These are phyloP conservation scores for Aspergillus tamarii DNA, from an alignment of 2,329 filamentous ascomycete species.

Conservation along the genomic window DNA sequence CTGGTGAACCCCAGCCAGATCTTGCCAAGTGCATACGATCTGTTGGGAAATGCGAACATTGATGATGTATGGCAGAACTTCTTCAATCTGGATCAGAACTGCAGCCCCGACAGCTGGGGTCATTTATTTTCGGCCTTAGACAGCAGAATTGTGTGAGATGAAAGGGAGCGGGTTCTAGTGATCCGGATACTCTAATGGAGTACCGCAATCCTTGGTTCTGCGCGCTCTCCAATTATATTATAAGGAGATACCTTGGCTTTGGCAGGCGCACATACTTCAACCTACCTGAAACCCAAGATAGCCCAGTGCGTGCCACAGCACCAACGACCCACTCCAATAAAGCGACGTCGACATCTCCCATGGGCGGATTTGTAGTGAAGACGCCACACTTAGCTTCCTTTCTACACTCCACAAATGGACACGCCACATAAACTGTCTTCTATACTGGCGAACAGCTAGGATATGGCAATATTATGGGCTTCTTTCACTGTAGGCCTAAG, in stretches of 20 bases:
- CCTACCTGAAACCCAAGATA: neutral
- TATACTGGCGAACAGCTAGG: too few species aligned
- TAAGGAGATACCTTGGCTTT: neutral
- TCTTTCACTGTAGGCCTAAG: too few species aligned
- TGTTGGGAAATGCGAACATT: neutral
- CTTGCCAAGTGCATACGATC: neutral
- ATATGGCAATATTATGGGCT: too few species aligned
- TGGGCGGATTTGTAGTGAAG: too few species aligned
- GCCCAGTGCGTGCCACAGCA: too few species aligned
- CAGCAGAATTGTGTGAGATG: neutral
- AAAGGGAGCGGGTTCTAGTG: too few species aligned
- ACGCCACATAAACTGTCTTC: too few species aligned
- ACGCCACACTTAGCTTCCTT: too few species aligned
- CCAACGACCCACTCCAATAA: too few species aligned
- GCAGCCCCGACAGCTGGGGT: neutral
- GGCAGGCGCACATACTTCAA: neutral
- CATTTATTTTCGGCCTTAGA: neutral
- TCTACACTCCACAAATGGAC: too few species aligned
- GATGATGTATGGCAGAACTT: constrained; percentile 1
- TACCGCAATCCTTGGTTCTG: neutral
- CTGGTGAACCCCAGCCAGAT: neutral
- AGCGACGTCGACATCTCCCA: too few species aligned
- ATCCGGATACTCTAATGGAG: neutral
- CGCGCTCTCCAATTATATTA: neutral
- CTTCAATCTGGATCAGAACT: neutral